Evolutionary conservation across 495 filamentous ascomycete species (phyloP).

Genomic region (Penicillium canescens): DNA sequence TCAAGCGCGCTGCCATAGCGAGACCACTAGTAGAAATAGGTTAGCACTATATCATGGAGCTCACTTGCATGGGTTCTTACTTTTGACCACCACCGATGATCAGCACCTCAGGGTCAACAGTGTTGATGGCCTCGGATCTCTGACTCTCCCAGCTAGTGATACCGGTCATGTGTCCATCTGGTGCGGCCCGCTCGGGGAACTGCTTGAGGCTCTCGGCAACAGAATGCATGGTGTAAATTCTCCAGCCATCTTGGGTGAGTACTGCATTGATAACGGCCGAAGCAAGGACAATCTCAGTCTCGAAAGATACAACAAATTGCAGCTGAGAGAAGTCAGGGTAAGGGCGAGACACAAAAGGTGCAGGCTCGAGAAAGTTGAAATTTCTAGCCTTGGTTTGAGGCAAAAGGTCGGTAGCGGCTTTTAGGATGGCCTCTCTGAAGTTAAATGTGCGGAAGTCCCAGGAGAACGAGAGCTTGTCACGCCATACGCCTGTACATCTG

Average conservation of each 20-base stretch:
- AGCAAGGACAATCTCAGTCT: constrained; percentile 23
- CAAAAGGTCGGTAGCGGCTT: constrained; percentile 25
- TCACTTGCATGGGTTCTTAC: constrained; percentile 12
- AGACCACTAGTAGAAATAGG: constrained; percentile 10
- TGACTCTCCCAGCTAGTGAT: constrained; percentile 25
- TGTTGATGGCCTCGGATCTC: constrained; percentile 19
- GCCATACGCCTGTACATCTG: constrained; percentile 22
- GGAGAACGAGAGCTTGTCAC: constrained; percentile 26
- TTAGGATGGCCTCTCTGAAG: constrained; percentile 18
- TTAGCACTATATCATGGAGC: constrained; percentile 1
- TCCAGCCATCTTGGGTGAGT: constrained; percentile 21
- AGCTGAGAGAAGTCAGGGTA: constrained; percentile 25
- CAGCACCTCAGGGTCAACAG: constrained; percentile 23
- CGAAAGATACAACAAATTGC: constrained; percentile 24
- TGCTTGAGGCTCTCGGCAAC: constrained; percentile 21
- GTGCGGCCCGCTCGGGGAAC: constrained; percentile 15
- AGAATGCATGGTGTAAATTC: constrained; percentile 26
- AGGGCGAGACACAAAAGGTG: constrained; percentile 17
- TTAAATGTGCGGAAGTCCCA: constrained; percentile 30
- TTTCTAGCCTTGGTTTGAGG: constrained; percentile 23
- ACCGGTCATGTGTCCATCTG: constrained; percentile 27
- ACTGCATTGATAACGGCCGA: constrained; percentile 27
- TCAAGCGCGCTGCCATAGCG: constrained; percentile 58
- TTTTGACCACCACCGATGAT: constrained; percentile 27
- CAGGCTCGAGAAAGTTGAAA: constrained; percentile 22